phyloP scores from a whole-genome alignment of 2,329 filamentous ascomycete species.

The Nannizziopsis barbatae region DNA sequence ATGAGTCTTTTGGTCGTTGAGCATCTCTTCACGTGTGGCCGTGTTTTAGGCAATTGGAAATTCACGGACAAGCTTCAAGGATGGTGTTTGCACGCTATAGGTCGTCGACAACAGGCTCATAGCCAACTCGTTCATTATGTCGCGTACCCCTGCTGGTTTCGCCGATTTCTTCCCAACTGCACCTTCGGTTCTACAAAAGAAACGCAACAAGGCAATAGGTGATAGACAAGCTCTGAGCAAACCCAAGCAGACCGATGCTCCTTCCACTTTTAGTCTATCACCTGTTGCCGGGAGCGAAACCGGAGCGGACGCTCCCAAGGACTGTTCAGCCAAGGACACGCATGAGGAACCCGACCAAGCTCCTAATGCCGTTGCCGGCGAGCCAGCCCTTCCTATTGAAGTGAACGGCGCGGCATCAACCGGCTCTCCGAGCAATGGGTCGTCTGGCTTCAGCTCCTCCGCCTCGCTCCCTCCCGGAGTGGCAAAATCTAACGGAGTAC shows the following conservation, averaged over 20 bases:
- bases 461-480: conserved; percentile 42
- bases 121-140: conserved; percentile 54
- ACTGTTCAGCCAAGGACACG: neutral
- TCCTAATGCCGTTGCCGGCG: neutral
- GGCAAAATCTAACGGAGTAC: conserved; percentile 45
- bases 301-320: conserved; percentile 1
- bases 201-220: conserved; percentile 40
- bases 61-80: conserved; percentile 21
- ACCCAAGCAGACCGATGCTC: conserved; percentile 24
- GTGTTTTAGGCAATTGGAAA: neutral
- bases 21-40: neutral
- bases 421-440: conserved; percentile 60
- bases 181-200: conserved; percentile 49
- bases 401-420: conserved; percentile 59
- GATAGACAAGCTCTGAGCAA: conserved; percentile 50
- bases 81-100: conserved; percentile 31
- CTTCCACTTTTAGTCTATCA: conserved; percentile 13
- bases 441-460: conserved; percentile 58
- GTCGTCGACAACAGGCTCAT: conserved; percentile 29
- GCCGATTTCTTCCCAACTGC: conserved; percentile 77
- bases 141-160: conserved; percentile 70
- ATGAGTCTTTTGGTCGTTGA: neutral
- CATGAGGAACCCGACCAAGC: neutral
- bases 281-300: conserved; percentile 8
- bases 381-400: conserved; percentile 16